Base-by-base conservation (phyloP, 2,329 filamentous ascomycete species). In the Paraphoma chrysanthemicola region DNA sequence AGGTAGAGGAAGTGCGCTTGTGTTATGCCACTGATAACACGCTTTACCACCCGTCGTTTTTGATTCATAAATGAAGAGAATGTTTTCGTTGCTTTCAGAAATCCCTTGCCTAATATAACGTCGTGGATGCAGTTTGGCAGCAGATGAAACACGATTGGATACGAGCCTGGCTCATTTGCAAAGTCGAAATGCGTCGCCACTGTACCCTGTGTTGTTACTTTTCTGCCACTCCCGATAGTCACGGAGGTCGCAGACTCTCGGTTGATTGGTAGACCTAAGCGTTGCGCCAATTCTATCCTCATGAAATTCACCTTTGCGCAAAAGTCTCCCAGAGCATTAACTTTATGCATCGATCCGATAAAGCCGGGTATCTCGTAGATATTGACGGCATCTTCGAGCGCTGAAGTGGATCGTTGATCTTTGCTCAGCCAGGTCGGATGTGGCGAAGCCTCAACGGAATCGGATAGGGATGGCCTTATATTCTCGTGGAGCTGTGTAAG, bases 101-200 rank as follows among this genome's bases (percentile, higher is more conserved):
- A 62, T 1, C 18, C 2, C 36, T 55, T 59, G 1, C 56, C 56
- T 6, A 62, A 33, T 16, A 62, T 62, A 3, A 62, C 51, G 38
- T 59, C 44, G 33, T 62, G 51, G 12, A 57, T 29, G n/a, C 59
- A 62, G 14, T 38, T 16, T 10, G 56, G 44, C 4, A 62, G 36
- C 6, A 62, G 28, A n/a, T 62, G 52, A 18, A 62, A 62, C 1
- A 11, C 16, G 5, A 62, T 44, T 5, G 28, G 9, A 18, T 55
- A 48, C 4, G 17, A 11, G 7, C 48, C 29, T 2, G 29, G 16
- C 12, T 62, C 59, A 8, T 44, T 39, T 2, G 18, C 36, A 23
- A 62, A 59, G 6, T 51, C 46, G 16, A 57, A 62, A 1, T 14
- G 12, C 6, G 42, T 38, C 18, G 39, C n/a, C 6, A 31, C 45